Evolutionary conservation across 73 alveolate genomes (phyloP), one percentile per base, ranked within the genome.

Genomic region (Urostyla sp.): DNA sequence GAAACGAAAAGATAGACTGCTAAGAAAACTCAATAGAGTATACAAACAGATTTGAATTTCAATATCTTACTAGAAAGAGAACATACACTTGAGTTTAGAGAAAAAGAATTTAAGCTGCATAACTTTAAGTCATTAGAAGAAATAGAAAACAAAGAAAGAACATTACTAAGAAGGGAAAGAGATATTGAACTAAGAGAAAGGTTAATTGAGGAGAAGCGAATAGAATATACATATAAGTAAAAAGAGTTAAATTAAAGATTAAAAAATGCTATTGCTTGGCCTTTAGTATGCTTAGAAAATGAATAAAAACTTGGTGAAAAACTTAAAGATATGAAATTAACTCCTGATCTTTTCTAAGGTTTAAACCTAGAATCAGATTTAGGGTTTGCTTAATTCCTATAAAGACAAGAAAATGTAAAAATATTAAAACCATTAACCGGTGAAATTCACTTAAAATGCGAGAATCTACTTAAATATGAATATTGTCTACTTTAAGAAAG

Each of bases 301-400:
- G 83, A 69, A 31, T 21, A 45, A 45, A 27, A 4, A 36, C 54
- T 69, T 1, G 69, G 72, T 7, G 67, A 69, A 18, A 69, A 69
- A 34, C 67, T 69, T 30, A 44, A 10, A n/a, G 83, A 69, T 3
- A 38, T 69, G 0, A 69, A 69, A 30, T 45, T 36, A 24, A 69
- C 83, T 1, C 83, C 83, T 23, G 83, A 69, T 27, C 38, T 48
- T 13, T 69, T 48, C 58, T n/a, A 69, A 28, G 67, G 83, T 1
- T 7, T 69, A 48, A 26, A 53, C 48, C 21, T 69, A 24, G 83
- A 69, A 8, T 18, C 4, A 46, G 83, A 69, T 16, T 27, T 34
- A 27, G 32, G 37, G 3, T 69, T 48, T 18, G 23, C 23, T 23
- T 67, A 69, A 1, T 69, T 69, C 40, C 44, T 23, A 43, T 28